phyloP scores from a whole-genome alignment of 345 rosid species.

The Populus tremula region DNA sequence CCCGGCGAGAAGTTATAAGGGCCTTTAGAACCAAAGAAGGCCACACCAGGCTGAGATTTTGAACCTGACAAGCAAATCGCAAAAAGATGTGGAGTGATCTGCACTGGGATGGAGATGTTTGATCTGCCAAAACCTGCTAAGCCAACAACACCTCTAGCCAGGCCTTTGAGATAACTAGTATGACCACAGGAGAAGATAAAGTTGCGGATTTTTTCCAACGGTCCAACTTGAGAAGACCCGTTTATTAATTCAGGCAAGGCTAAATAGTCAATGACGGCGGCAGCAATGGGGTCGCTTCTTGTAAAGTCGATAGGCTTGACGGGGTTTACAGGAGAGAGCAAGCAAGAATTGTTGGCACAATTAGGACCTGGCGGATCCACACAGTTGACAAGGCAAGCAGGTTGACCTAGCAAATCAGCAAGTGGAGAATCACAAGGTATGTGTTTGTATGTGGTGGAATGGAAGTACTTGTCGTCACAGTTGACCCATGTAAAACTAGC shows the following conservation, averaged over 20 bases:
- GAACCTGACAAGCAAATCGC: too few species aligned
- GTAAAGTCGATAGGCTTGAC: too few species aligned
- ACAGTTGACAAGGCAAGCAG: background rate
- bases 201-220: background rate
- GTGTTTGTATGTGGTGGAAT: background rate
- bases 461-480: background rate
- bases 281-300: too few species aligned
- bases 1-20: background rate
- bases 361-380: background rate
- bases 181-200: background rate
- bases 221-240: background rate
- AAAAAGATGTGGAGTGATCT: too few species aligned
- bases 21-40: background rate
- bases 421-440: background rate
- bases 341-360: background rate
- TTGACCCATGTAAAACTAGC: background rate
- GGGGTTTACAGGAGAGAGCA: background rate
- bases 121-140: too few species aligned
- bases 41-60: too few species aligned
- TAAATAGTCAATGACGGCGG: too few species aligned
- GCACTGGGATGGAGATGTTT: too few species aligned
- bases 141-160: too few species aligned
- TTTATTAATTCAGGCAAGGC: too few species aligned
- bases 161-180: background rate
- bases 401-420: background rate